phyloP scores from a whole-genome alignment of 2,329 filamentous ascomycete genomes.

The Hymenoscyphus infarciens region DNA sequence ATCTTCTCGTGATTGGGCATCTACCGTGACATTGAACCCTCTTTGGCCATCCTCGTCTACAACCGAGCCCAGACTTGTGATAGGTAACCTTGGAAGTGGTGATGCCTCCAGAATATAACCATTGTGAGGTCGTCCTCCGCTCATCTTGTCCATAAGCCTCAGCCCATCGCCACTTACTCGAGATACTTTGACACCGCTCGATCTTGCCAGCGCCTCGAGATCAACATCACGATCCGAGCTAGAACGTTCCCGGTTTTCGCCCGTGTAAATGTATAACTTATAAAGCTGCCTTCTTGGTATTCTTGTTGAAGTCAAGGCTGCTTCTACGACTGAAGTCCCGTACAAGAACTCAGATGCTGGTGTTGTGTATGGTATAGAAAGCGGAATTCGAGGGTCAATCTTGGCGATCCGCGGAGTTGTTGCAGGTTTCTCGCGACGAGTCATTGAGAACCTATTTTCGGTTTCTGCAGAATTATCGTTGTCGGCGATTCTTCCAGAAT shows the following conservation, averaged over 20 bases:
- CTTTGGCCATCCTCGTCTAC: slow-evolving; percentile 31
- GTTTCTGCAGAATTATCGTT: neutral
- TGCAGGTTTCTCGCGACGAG: neutral
- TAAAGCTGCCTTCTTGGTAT: slow-evolving; percentile 68
- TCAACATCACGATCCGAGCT: slow-evolving; percentile 44
- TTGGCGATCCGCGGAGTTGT: neutral
- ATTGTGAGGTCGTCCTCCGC: slow-evolving; percentile 80
- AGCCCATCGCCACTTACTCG: slow-evolving; percentile 59
- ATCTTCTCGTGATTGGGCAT: slow-evolving; percentile 72
- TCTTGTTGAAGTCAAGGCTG: slow-evolving; percentile 61
- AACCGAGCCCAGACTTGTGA: slow-evolving; percentile 50
- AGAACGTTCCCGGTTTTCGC: slow-evolving; percentile 50
- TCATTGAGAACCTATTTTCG: neutral
- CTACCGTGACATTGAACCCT: slow-evolving; percentile 58
- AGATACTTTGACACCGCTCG: slow-evolving; percentile 51
- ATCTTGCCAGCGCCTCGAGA: slow-evolving; percentile 46
- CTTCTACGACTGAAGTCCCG: slow-evolving; percentile 74
- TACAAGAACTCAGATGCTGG: slow-evolving; percentile 91
- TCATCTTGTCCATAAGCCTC: slow-evolving; percentile 77
- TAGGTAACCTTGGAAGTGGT: slow-evolving; percentile 68
- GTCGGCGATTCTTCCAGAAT: no score
- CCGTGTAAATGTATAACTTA: slow-evolving; percentile 73
- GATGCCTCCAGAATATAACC: slow-evolving; percentile 85
- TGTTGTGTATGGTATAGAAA: slow-evolving; percentile 66
- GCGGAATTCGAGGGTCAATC: slow-evolving; percentile 28